A percentile compares a stretch with the other conserved stretches of the same genome.
Conservation (phyloP, 306 rosid genomes). For the Mimosa pudica region DNA sequence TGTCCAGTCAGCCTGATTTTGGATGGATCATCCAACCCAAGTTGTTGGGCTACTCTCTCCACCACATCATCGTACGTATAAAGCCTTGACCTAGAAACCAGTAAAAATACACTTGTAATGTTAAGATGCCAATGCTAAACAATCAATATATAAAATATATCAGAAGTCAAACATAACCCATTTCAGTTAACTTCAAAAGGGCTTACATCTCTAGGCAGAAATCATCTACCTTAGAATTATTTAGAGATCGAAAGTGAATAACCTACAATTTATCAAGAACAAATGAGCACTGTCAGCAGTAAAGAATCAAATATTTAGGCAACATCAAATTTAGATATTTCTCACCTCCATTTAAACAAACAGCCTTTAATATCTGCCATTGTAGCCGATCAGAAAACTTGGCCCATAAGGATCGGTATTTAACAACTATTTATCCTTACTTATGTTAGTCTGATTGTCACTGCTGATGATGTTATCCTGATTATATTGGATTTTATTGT, state of each 20-base stretch:
- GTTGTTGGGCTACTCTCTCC: slow-evolving; percentile 77
- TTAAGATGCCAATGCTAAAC: slow-evolving; percentile 29
- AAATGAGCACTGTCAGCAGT: slow-evolving; percentile 23
- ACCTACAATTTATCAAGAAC: slow-evolving; percentile 52
- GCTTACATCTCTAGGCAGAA: slow-evolving; percentile 82
- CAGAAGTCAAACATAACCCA: not conserved
- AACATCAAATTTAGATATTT: too few species aligned
- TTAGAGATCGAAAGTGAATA: slow-evolving; percentile 86
- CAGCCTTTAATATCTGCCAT: too few species aligned
- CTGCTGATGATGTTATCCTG: not conserved
- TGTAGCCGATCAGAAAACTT: too few species aligned
- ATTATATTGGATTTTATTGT: not conserved
- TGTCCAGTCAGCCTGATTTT: slow-evolving; percentile 85
- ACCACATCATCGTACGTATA: slow-evolving; percentile 85
- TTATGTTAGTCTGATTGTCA: too few species aligned
- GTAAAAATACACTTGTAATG: slow-evolving; percentile 16
- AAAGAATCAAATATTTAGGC: too few species aligned
- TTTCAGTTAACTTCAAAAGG: slow-evolving; percentile 23
- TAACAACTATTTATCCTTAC: too few species aligned
- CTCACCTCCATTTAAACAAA: too few species aligned
- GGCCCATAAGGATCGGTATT: too few species aligned
- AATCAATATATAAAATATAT: not conserved
- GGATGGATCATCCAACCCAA: slow-evolving; percentile 80
- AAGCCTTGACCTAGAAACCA: slow-evolving; percentile 71
- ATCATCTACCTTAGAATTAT: slow-evolving; percentile 88